These are phyloP conservation scores for Cladosporium austrohemisphaericum DNA, from an alignment of 2,329 filamentous ascomycete species.

Conservation along the genomic window DNA sequence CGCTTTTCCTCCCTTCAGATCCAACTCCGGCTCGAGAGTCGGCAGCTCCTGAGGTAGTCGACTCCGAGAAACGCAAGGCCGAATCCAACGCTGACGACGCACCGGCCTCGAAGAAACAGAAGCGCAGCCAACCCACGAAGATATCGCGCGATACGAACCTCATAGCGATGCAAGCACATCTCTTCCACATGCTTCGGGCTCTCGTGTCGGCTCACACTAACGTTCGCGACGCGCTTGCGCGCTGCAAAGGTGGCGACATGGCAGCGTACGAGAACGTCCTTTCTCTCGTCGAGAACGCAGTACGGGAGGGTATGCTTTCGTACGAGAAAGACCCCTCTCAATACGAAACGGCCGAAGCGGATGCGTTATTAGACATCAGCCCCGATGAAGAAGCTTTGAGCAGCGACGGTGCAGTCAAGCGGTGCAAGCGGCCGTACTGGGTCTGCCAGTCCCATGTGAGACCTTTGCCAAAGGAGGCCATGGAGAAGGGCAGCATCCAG, in stretches of 20 bases:
- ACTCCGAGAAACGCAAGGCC: slow-evolving; percentile 26
- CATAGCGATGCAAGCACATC: slow-evolving; percentile 78
- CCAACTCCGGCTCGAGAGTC: slow-evolving; percentile 34
- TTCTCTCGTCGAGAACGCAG: slow-evolving; percentile 67
- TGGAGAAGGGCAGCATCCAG: slow-evolving; percentile 34
- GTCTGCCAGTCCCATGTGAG: slow-evolving; percentile 82
- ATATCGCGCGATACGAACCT: slow-evolving; percentile 55
- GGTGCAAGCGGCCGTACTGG: slow-evolving; percentile 83
- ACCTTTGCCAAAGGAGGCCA: slow-evolving; percentile 80
- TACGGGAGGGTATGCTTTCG: slow-evolving; percentile 68
- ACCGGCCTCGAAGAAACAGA: slow-evolving; percentile 51
- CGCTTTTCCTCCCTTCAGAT: slow-evolving; percentile 67
- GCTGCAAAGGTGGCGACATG: slow-evolving; percentile 65
- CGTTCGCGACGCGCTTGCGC: slow-evolving; percentile 79
- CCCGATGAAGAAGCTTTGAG: slow-evolving; percentile 22
- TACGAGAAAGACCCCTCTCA: slow-evolving; percentile 49
- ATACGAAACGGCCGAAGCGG: slow-evolving; percentile 32
- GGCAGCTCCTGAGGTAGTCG: neutral
- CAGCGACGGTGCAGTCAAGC: slow-evolving; percentile 59
- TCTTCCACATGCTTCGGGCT: slow-evolving; percentile 85
- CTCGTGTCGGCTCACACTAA: slow-evolving; percentile 76
- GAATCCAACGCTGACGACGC: slow-evolving; percentile 17
- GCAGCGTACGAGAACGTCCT: slow-evolving; percentile 73
- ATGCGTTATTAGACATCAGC: slow-evolving; percentile 16
- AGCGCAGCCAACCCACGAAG: slow-evolving; percentile 31